Evolutionary conservation across 176 grass and related monocot genomes (phyloP), one percentile per base, ranked within the genome.

Genomic region (Triticum timopheevii): DNA sequence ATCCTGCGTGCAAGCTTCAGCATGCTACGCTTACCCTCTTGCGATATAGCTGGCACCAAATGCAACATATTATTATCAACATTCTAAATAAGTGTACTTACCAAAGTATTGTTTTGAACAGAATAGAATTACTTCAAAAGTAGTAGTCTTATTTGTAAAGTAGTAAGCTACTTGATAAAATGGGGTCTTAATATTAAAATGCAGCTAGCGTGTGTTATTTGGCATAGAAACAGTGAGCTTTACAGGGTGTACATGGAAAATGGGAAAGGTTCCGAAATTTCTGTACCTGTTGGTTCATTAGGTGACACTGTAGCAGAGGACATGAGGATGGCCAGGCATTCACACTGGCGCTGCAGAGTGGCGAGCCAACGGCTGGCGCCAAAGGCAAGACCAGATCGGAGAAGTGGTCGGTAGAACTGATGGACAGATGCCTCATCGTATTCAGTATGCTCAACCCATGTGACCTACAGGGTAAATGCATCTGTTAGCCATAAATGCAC

Each of bases 391-490:
- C 96, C 96, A 17, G 93, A 95, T 38, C 90, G 88, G 61, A 98
- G 75, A 13, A 95, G 76, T 13, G 88, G 88, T 58, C 89, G 76
- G 85, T 95, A 98, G 77, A 94, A 85, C 82, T 86, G 88, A 76
- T 95, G 93, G 27, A 98, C 90, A 36, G 88, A 83, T 35, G 83
- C 65, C 75, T 98, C 96, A 64, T 96, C 93, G 87, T 95, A 94
- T 84, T 98, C 96, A 40, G 87, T 83, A 90, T 98, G 93, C 86
- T 98, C 96, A 28, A 98, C 90, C 96, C 96, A 98, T 59, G 91
- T 98, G 84, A 98, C 93, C 96, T 98, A 92, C 83, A 87, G 80
- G 84, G 83, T 69, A 89, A 93, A 89, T 71, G 82, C 89, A 89
- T 86, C 85, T 61, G 84, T 96, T 93, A 98, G 92, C 68, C 86